A percentile compares a stretch with the other conserved stretches of the same genome.
These are phyloP conservation scores for Ashbya aceris DNA, from an alignment of 1,139 yeast species.

Conservation along the genomic window DNA sequence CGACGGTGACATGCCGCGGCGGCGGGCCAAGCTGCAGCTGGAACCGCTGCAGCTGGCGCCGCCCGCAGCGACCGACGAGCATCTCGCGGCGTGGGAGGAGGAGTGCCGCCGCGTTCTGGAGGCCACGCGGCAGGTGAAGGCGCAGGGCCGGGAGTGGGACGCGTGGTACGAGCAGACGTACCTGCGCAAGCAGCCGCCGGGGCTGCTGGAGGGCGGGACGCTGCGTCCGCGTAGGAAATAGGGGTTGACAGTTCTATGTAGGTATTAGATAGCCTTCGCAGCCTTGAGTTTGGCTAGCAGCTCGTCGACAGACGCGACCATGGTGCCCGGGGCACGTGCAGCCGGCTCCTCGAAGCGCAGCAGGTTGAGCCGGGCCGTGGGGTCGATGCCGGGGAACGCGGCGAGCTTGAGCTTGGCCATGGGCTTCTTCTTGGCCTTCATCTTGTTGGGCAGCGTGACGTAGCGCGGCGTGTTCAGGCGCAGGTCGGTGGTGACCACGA, in stretches of 20 bases:
- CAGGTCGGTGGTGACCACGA: conserved; percentile 84
- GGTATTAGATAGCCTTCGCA: conserved; percentile 42
- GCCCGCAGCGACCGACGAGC: conserved; percentile 13
- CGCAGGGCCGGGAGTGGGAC: conserved; percentile 15
- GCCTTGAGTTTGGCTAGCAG: conserved; percentile 72
- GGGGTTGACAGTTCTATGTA: neutral
- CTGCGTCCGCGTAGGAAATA: conserved; percentile 20
- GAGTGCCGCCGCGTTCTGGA: conserved; percentile 15
- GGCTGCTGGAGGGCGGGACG: conserved; percentile 16
- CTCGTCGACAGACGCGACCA: conserved; percentile 75
- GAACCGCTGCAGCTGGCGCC: conserved; percentile 8
- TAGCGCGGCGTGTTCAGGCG: conserved; percentile 92
- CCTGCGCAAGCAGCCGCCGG: conserved; percentile 25
- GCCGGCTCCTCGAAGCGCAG: conserved; percentile 81
- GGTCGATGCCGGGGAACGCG: conserved; percentile 51
- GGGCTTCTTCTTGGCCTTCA: conserved; percentile 98
- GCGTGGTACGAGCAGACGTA: conserved; percentile 21
- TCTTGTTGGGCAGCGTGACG: conserved; percentile 85
- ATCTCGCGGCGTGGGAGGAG: conserved; percentile 25
- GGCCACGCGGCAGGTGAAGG: conserved; percentile 12
- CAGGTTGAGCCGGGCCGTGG: conserved; percentile 55
- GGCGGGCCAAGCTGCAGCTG: conserved; percentile 12
- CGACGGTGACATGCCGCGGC: conserved; percentile 17
- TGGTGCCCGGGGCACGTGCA: conserved; percentile 69
- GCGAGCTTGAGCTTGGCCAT: conserved; percentile 49